A percentile compares a stretch with the other conserved stretches of the same genome.
These are phyloP conservation scores for Tuber borchii DNA, from an alignment of 495 filamentous ascomycete genomes.

Conservation along the genomic window DNA sequence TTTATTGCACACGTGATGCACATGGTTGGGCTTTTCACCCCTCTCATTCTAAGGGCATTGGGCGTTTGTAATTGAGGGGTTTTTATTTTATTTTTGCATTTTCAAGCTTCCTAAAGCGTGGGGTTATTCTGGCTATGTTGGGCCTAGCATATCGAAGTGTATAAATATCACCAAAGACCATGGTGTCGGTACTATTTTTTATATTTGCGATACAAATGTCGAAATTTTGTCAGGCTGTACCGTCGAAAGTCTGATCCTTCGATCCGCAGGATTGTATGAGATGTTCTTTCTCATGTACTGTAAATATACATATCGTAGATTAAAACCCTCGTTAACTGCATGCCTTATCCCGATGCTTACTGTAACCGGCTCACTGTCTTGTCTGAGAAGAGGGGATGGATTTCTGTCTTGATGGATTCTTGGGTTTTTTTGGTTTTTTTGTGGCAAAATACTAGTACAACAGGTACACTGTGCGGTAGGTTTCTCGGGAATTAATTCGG, in stretches of 20 bases:
- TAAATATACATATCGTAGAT: not conserved
- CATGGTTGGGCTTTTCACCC: not conserved
- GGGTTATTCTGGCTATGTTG: not conserved
- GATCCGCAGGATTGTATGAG: not conserved
- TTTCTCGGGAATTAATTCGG: slow-evolving; percentile 3
- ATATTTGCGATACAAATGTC: not conserved
- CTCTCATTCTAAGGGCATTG: not conserved
- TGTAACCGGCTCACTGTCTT: not conserved
- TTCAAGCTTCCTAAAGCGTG: not conserved
- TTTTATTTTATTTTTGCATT: not conserved
- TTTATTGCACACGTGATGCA: slow-evolving; percentile 16
- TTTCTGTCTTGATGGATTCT: not conserved
- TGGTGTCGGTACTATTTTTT: not conserved
- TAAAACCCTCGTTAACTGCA: not conserved
- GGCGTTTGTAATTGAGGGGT: not conserved
- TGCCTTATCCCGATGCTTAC: not conserved
- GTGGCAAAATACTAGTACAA: not conserved
- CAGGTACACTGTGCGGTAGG: not conserved
- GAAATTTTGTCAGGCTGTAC: not conserved
- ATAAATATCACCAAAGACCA: not conserved
- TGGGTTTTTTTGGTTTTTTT: not conserved
- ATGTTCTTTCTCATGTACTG: not conserved
- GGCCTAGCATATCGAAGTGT: not conserved
- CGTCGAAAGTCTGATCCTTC: not conserved
- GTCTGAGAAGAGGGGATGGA: not conserved